A percentile compares a stretch with the other conserved stretches of the same genome.
Conservation (phyloP, 1,284 basidiomycete genomes). For the Mycosarcoma maydis region DNA sequence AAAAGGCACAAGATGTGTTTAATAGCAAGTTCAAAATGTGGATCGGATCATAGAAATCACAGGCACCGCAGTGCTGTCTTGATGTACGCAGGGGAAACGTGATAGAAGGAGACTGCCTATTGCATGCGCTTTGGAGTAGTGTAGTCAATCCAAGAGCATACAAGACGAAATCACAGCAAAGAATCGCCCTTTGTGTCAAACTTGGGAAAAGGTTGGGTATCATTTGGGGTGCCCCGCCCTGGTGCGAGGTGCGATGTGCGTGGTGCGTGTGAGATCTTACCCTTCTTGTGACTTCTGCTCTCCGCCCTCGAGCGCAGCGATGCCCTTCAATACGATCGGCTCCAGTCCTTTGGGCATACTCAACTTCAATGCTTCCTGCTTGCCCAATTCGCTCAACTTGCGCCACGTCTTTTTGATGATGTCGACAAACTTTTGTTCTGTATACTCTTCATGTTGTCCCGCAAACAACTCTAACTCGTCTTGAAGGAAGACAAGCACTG, state of each 20-base stretch:
- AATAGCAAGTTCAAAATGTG: too few species aligned
- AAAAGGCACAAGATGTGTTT: neutral
- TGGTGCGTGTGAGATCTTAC: too few species aligned
- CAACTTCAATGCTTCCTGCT: conserved; percentile 59
- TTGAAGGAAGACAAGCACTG: conserved; percentile 62
- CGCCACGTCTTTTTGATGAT: conserved; percentile 64
- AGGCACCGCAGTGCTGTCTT: too few species aligned
- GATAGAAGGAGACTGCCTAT: neutral
- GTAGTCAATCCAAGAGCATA: conserved; percentile 22
- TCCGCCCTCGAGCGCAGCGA: conserved; percentile 44
- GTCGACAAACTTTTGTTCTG: conserved; percentile 58
- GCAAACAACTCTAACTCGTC: conserved; percentile 58
- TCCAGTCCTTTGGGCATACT: conserved; percentile 57
- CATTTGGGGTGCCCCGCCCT: too few species aligned
- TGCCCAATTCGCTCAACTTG: conserved; percentile 55
- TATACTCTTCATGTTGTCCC: conserved; percentile 48
- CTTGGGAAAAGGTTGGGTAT: too few species aligned
- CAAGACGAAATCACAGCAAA: neutral
- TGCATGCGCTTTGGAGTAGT: conserved; percentile 30
- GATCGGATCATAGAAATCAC: too few species aligned
- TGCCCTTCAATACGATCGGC: conserved; percentile 35
- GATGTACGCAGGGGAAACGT: too few species aligned
- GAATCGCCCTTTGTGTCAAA: too few species aligned
- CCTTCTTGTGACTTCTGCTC: conserved; percentile 22
- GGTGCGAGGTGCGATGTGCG: too few species aligned